phyloP scores from a whole-genome alignment of 225 moss, liverwort and hornwort genomes.

The Polytrichum commune region DNA sequence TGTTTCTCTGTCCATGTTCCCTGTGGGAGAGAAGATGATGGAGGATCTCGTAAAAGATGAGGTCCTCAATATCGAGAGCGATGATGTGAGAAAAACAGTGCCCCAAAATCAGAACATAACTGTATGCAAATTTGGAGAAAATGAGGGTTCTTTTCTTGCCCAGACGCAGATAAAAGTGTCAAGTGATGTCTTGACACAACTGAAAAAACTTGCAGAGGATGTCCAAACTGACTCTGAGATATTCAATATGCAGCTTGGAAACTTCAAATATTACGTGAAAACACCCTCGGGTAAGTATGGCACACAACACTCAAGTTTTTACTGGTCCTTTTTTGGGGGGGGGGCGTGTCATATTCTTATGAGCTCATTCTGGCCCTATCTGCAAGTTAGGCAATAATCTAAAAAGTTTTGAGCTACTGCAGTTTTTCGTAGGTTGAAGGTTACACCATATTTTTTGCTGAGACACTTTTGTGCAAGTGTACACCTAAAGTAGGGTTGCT shows the following conservation, averaged over 20 bases:
- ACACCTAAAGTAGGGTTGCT: no score
- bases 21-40: neutral
- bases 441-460: no score
- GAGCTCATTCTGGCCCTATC: no score
- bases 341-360: no score
- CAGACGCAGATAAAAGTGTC: neutral
- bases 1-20: slow-evolving; percentile 2
- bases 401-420: no score
- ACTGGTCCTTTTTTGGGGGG: neutral
- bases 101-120: no score
- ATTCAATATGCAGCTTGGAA: slow-evolving; percentile 4
- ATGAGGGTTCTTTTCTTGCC: neutral
- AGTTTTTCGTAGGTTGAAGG: no score
- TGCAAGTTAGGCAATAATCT: no score
- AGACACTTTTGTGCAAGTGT: no score
- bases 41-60: neutral
- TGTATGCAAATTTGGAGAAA: no score
- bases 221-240: neutral
- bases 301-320: neutral
- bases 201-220: neutral
- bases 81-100: no score
- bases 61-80: neutral
- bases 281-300: neutral
- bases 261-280: neutral
- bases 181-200: neutral